Evolutionary conservation across 2,329 filamentous ascomycete species (phyloP).

Genomic region (Colletotrichum limetticola): DNA sequence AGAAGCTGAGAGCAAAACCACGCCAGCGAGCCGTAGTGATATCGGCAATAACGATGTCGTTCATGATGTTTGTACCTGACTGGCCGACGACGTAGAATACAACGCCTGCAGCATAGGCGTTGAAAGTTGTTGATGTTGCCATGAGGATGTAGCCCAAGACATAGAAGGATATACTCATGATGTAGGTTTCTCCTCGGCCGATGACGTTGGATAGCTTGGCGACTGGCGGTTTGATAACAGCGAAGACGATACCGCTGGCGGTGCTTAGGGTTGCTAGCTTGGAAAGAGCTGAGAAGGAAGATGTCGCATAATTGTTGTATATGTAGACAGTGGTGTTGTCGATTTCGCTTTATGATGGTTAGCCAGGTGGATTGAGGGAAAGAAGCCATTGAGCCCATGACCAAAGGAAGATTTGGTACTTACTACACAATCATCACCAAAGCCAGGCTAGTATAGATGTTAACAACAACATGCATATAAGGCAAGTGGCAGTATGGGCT

Average conservation of each 20-base stretch:
- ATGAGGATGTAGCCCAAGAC: conserved; percentile 20
- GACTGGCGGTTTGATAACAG: conserved; percentile 15
- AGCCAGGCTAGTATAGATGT: not conserved
- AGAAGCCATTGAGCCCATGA: too few species aligned
- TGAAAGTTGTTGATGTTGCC: conserved; percentile 11
- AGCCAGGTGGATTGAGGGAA: not conserved
- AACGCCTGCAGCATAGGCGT: conserved; percentile 17
- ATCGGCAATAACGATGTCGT: conserved; percentile 28
- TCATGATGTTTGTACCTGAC: conserved; percentile 24
- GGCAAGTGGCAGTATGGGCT: not conserved
- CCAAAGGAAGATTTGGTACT: not conserved
- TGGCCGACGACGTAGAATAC: conserved; percentile 18
- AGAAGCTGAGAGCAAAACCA: conserved; percentile 43
- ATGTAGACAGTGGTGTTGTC: conserved; percentile 21
- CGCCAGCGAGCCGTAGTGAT: conserved; percentile 26
- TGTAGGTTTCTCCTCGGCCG: conserved; percentile 24
- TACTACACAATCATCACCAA: conserved; percentile 24
- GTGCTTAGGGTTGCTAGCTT: conserved; percentile 19
- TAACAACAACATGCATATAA: not conserved
- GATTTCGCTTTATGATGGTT: not conserved
- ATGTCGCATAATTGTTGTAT: conserved; percentile 25
- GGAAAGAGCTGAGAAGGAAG: conserved; percentile 18
- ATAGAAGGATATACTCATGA: conserved; percentile 18
- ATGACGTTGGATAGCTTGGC: conserved; percentile 25
- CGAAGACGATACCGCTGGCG: conserved; percentile 13